A percentile compares a stretch with the other conserved stretches of the same genome.
Conservation (phyloP, 257 asterid genomes). For the Solanum virginianum region DNA sequence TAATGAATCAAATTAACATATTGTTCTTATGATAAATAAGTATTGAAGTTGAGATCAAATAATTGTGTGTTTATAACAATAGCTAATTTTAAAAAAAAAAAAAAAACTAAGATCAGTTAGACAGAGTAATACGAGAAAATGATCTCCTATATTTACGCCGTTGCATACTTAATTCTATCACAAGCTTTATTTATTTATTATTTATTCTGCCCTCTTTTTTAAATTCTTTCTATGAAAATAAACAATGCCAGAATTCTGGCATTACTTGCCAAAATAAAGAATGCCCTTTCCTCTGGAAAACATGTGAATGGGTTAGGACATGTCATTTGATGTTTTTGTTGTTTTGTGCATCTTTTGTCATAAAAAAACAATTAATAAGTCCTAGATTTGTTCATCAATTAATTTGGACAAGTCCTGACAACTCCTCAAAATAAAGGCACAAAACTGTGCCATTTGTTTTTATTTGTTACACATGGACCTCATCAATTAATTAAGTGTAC, state of each 20-base stretch:
- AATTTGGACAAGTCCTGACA: neutral
- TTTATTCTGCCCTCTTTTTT: neutral
- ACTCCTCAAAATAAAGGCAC: neutral
- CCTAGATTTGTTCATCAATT: neutral
- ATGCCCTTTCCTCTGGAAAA: neutral
- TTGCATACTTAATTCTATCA: no score
- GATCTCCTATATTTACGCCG: no score
- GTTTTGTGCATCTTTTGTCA: neutral
- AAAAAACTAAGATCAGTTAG: no score
- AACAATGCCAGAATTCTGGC: neutral
- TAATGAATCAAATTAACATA: no score
- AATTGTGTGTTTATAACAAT: no score
- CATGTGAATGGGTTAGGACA: neutral
- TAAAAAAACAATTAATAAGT: neutral
- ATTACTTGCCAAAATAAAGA: neutral
- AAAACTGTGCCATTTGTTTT: neutral
- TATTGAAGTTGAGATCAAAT: no score
- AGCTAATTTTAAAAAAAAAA: no score
- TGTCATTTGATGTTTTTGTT: neutral
- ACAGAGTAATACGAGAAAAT: no score
- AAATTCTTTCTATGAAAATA: neutral
- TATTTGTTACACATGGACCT: neutral
- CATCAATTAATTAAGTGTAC: neutral
- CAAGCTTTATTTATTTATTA: neutral
- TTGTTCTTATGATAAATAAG: no score